Evolutionary conservation across 345 rosid genomes (phyloP).

Genomic region (Syzygium oleosum): DNA sequence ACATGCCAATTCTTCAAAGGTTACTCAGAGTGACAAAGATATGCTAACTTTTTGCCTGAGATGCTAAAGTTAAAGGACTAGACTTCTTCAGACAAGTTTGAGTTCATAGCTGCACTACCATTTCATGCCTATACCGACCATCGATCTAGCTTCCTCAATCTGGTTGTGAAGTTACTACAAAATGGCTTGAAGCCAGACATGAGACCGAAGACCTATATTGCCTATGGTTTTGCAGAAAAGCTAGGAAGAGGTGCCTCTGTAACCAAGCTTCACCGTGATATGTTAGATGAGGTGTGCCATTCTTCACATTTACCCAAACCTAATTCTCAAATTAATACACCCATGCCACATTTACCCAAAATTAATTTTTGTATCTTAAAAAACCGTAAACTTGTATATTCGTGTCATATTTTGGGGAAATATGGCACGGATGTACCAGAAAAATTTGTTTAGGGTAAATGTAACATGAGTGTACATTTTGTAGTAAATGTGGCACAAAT

Average conservation of each 20-base stretch:
- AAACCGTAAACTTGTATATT: too few species aligned
- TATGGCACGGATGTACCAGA: too few species aligned
- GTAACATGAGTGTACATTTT: too few species aligned
- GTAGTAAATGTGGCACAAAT: too few species aligned
- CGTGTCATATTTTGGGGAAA: too few species aligned
- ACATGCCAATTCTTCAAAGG: slow-evolving; percentile 69
- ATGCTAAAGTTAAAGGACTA: slow-evolving; percentile 95
- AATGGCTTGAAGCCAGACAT: slow-evolving; percentile 62
- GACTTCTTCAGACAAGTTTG: slow-evolving; percentile 92
- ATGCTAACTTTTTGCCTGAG: slow-evolving; percentile 73
- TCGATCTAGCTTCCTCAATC: slow-evolving; percentile 61
- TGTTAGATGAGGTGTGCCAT: slow-evolving; percentile 84
- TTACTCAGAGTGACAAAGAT: slow-evolving; percentile 61
- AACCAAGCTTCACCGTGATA: slow-evolving; percentile 87
- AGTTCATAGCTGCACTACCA: slow-evolving; percentile 71
- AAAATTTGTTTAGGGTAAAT: too few species aligned
- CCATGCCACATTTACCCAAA: too few species aligned
- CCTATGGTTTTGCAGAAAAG: slow-evolving; percentile 66
- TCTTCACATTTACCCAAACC: neutral
- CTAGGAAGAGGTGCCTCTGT: slow-evolving; percentile 95
- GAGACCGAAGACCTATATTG: slow-evolving; percentile 92
- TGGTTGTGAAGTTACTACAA: slow-evolving; percentile 66
- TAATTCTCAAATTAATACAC: too few species aligned
- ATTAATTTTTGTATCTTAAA: too few species aligned
- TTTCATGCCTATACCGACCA: slow-evolving; percentile 80